Conservation (phyloP, 78 protist species). For the Monocercomonoides exilis region DNA sequence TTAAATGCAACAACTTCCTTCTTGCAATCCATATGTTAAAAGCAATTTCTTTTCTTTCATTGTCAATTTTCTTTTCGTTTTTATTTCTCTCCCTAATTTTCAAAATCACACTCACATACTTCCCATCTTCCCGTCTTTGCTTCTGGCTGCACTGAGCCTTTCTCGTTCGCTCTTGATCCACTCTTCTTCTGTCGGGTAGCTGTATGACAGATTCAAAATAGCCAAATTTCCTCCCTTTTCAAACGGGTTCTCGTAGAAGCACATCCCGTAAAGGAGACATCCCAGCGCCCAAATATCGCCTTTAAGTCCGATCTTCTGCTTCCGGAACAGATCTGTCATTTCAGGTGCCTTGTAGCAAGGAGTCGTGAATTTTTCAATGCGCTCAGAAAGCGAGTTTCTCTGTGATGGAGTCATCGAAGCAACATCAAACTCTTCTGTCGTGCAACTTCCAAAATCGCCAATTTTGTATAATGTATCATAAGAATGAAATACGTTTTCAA, state of each 20-base stretch:
- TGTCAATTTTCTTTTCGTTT: too few species aligned
- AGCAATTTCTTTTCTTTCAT: too few species aligned
- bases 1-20: too few species aligned
- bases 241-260: conserved; percentile 49
- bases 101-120: too few species aligned
- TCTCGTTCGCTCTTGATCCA: too few species aligned
- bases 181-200: not conserved
- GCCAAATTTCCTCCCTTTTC: conserved; percentile 44
- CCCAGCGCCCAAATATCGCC: conserved; percentile 72
- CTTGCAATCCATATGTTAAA: too few species aligned
- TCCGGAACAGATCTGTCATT: conserved; percentile 64
- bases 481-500: conserved; percentile 4
- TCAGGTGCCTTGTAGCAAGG: conserved; percentile 59
- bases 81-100: too few species aligned
- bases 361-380: conserved; percentile 48
- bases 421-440: not conserved
- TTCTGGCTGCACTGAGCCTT: too few species aligned
- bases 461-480: not conserved
- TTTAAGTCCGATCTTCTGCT: conserved; percentile 41
- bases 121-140: too few species aligned
- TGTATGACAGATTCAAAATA: conserved; percentile 17
- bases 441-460: conserved; percentile 14
- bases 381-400: conserved; percentile 26
- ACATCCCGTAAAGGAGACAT: conserved; percentile 50
- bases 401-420: not conserved